A percentile compares a stretch with the other conserved stretches of the same genome.
Evolutionary conservation across 1,284 basidiomycete genomes (phyloP).

Genomic region (Coniferiporia weirii): DNA sequence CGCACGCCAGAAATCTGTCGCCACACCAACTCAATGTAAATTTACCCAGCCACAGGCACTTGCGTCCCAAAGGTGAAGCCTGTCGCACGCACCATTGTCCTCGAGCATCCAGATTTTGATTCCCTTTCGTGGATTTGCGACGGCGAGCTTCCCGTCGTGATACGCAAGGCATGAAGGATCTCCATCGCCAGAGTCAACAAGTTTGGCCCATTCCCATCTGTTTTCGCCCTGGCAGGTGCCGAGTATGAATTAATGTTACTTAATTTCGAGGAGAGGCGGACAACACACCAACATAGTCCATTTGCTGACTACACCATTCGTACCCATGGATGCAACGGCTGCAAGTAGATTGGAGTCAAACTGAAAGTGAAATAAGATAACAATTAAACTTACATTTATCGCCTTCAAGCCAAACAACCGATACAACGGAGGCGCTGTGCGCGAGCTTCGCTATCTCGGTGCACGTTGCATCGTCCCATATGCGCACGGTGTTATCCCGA

Average conservation of each 20-base stretch:
- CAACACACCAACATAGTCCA: conserved; percentile 51
- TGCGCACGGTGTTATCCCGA: conserved; percentile 51
- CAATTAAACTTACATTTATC: conserved; percentile 31
- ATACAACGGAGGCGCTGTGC: conserved; percentile 38
- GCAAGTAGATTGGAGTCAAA: not conserved
- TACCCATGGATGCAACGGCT: conserved; percentile 45
- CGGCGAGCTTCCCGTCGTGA: conserved; percentile 50
- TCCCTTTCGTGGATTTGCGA: conserved; percentile 50
- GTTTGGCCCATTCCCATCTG: conserved; percentile 52
- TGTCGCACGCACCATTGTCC: conserved; percentile 37
- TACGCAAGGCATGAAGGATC: conserved; percentile 51
- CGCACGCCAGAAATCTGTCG: conserved; percentile 49
- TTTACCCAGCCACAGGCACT: not conserved
- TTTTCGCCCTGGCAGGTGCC: conserved; percentile 36
- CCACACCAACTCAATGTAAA: too few relatives aligned
- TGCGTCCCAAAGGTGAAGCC: not conserved
- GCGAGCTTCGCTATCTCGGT: conserved; percentile 39
- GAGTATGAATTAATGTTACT: not conserved
- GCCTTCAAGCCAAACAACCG: conserved; percentile 51
- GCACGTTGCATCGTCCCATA: conserved; percentile 40
- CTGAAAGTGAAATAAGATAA: not conserved
- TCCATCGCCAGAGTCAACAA: conserved; percentile 40
- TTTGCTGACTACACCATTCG: conserved; percentile 51
- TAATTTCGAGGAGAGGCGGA: not conserved
- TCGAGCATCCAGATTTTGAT: conserved; percentile 62